phyloP scores from a whole-genome alignment of 2,329 filamentous ascomycete genomes.

The Paramyrothecium roridum region DNA sequence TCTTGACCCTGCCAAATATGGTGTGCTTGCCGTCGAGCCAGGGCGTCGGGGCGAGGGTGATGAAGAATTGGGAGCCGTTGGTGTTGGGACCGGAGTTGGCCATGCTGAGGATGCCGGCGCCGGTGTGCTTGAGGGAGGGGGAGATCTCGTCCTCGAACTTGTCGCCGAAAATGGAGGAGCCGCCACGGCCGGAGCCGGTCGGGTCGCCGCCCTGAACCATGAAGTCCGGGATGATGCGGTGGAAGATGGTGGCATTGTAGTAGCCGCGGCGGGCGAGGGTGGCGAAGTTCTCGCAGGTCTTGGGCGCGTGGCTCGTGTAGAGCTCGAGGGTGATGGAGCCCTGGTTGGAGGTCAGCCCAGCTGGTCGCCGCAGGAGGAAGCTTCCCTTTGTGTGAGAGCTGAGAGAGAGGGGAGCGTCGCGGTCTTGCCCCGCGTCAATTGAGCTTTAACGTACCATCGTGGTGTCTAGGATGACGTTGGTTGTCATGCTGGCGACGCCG shows the following conservation, averaged over 20 bases:
- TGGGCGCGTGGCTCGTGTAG: constrained; percentile 84
- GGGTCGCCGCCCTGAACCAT: constrained; percentile 97
- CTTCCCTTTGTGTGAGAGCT: not conserved
- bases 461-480: constrained; percentile 78
- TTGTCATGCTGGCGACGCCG: constrained; percentile 56
- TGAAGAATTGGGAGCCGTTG: constrained; percentile 94
- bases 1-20: constrained; percentile 89
- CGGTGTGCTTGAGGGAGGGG: constrained; percentile 78
- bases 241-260: constrained; percentile 84
- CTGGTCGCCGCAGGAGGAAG: not conserved
- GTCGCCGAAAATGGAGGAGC: constrained; percentile 84
- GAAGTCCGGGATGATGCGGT: constrained; percentile 93
- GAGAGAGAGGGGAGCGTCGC: not conserved
- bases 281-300: constrained; percentile 83
- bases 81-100: constrained; percentile 91
- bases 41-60: constrained; percentile 89
- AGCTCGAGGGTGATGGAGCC: constrained; percentile 85
- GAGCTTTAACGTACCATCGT: constrained; percentile 61
- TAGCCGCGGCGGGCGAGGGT: constrained; percentile 79
- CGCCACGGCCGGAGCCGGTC: constrained; percentile 88
- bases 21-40: constrained; percentile 98
- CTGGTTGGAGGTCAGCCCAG: constrained; percentile 38
- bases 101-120: constrained; percentile 93
- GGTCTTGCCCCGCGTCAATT: not conserved
- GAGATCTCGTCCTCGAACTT: constrained; percentile 93